Base-by-base conservation (phyloP, 2,329 filamentous ascomycete genomes). In the Pyricularia sp. region DNA sequence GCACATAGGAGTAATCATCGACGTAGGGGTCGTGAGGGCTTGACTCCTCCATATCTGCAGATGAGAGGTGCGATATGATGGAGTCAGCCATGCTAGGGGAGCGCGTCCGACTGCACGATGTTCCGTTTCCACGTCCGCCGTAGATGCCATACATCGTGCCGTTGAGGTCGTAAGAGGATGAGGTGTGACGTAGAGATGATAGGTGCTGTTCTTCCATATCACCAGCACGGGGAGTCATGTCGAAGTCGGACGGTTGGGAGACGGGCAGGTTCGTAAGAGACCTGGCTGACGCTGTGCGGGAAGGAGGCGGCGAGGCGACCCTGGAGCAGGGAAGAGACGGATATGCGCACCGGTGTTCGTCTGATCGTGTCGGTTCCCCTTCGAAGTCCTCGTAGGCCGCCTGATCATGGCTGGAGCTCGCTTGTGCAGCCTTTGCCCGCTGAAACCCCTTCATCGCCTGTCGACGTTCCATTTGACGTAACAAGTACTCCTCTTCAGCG, bases 1-100 rank as follows among this genome's bases (percentile, higher is more conserved):
- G 95, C 20, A 98, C 94, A 75, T 95, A 97, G 50, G 91, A 92
- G 78, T 93, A 93, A 77, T 98, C 94, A 73, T 97, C 93, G 50
- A 92, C 90, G 70, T 92, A 88, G 1, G 87, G 83, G 71, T 90
- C 88, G 71, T 91, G 88, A 14, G 82, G 79, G 63, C 82, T 83
- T 10, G 80, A 76, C 73, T 85, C 85, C n/a, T 61, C 58, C 75
- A 82, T 87, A 74, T 90, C 87, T 55, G 90, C 78, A 0, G 87
- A 88, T 3, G 88, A 90, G 85, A 90, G 88, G 79, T 89, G 84
- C 67, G 91, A 87, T 74, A 90, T 88, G 75, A 88, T 87, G 70
- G 92, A 95, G 68, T 92, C 92, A 4, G 91, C 88, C 79, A 94
- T 86, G 76, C 93, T 97, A 42, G 92, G 90, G 4, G 92, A 92